Conservation (phyloP, 1,284 basidiomycete species). For the Paramarasmius palmivorus region DNA sequence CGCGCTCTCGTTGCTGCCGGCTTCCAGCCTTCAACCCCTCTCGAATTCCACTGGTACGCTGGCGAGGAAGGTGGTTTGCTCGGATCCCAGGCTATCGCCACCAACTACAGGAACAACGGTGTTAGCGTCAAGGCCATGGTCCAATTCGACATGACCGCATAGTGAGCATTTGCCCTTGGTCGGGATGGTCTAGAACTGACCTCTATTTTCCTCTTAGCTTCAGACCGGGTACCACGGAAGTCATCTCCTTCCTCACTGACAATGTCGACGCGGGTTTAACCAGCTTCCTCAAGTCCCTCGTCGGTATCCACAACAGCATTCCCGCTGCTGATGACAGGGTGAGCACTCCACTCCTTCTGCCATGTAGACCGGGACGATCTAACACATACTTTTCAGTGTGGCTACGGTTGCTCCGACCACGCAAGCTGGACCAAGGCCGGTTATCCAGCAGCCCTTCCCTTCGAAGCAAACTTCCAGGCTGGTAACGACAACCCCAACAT, state of each 20-base stretch:
- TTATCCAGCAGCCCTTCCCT: slow-evolving; percentile 26
- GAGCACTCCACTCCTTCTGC: slow-evolving; percentile 17
- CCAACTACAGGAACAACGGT: slow-evolving; percentile 40
- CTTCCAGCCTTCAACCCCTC: slow-evolving; percentile 42
- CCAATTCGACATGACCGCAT: slow-evolving; percentile 14
- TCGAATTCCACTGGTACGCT: slow-evolving; percentile 60
- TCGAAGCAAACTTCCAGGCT: slow-evolving; percentile 16
- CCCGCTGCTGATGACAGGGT: slow-evolving; percentile 14
- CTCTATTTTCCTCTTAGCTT: neutral
- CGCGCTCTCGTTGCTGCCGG: slow-evolving; percentile 41
- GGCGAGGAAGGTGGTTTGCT: slow-evolving; percentile 57
- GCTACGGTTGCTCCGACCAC: slow-evolving; percentile 15
- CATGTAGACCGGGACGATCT: too few species aligned
- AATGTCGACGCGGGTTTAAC: neutral
- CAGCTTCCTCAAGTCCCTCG: neutral
- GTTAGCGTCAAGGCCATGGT: slow-evolving; percentile 43
- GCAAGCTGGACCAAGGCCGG: slow-evolving; percentile 10
- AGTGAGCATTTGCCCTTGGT: slow-evolving; percentile 4
- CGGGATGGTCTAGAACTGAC: neutral
- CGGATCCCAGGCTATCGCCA: slow-evolving; percentile 53
- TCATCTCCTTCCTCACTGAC: neutral
- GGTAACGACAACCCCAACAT: slow-evolving; percentile 36
- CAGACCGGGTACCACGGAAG: neutral
- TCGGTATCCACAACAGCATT: neutral
- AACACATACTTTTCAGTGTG: slow-evolving; percentile 4